Conservation (phyloP, 2,329 filamentous ascomycete species). For the Stromatinia cepivora region DNA sequence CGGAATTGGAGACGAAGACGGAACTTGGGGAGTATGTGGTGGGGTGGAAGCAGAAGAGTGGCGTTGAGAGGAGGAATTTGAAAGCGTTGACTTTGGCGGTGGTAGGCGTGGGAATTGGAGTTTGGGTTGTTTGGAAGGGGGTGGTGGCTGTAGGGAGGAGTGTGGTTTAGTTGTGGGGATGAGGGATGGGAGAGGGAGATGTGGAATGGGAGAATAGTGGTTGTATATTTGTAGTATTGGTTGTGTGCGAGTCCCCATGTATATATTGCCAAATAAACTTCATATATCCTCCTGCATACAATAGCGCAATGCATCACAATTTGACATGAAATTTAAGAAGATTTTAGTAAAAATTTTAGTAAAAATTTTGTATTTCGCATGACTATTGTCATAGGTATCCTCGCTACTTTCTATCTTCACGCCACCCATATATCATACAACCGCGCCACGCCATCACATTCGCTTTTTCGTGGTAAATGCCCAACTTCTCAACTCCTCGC, state of each 20-base stretch:
- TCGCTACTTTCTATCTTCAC: background rate
- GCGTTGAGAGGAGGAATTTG: conserved; percentile 51
- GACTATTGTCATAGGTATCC: background rate
- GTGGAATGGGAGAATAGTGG: no score
- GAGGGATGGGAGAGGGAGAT: no score
- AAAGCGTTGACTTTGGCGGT: conserved; percentile 47
- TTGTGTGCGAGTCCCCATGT: background rate
- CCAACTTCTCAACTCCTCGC: conserved; percentile 19
- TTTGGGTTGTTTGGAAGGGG: background rate
- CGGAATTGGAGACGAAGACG: conserved; percentile 49
- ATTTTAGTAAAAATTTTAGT: background rate
- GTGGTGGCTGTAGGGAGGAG: background rate
- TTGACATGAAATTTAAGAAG: background rate
- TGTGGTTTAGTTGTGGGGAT: background rate
- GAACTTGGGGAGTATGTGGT: conserved; percentile 39
- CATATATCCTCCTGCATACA: background rate
- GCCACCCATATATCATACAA: conserved; percentile 18
- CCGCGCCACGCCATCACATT: background rate
- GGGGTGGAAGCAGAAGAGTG: conserved; percentile 36
- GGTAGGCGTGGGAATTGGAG: conserved; percentile 34
- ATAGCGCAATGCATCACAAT: background rate
- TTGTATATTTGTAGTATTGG: background rate
- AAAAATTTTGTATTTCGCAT: background rate
- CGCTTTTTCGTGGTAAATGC: conserved; percentile 1
- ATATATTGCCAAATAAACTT: no score